Evolutionary conservation across 2,329 filamentous ascomycete genomes (phyloP).

Genomic region (Venturia pyrina): DNA sequence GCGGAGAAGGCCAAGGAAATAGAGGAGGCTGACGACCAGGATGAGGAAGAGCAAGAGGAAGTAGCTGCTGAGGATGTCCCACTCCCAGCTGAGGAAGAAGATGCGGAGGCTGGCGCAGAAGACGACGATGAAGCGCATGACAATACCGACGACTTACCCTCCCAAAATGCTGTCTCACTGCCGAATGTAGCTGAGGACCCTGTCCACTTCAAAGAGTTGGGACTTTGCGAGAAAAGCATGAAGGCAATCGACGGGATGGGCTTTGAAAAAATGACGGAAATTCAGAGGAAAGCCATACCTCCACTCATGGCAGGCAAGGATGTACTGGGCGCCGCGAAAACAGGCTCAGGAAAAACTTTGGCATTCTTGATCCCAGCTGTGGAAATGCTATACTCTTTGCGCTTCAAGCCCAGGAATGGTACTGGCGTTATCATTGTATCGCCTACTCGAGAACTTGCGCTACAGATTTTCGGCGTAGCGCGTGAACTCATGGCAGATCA

Average conservation of each 20-base stretch:
- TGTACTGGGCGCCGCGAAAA: constrained; percentile 91
- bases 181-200: constrained; percentile 53
- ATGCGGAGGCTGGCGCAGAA: constrained; percentile 17
- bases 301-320: constrained; percentile 82
- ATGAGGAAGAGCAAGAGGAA: constrained; percentile 17
- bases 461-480: constrained; percentile 94
- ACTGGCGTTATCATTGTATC: constrained; percentile 89
- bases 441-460: constrained; percentile 83
- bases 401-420: constrained; percentile 89
- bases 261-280: constrained; percentile 91
- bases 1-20: constrained; percentile 14
- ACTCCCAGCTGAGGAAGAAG: constrained; percentile 30
- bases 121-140: constrained; percentile 26
- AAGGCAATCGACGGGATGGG: constrained; percentile 85
- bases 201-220: constrained; percentile 68
- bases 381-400: constrained; percentile 81
- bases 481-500: constrained; percentile 87
- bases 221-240: constrained; percentile 80
- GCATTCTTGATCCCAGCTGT: constrained; percentile 90
- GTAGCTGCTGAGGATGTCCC: constrained; percentile 26
- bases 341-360: constrained; percentile 89
- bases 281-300: constrained; percentile 79
- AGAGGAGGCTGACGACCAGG: constrained; percentile 17
- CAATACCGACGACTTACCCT: constrained; percentile 40
- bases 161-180: constrained; percentile 44